Percentiles rank a stretch among this genome's conserved stretches.
Evolutionary conservation across 169 alveolate genomes (phyloP).

Genomic region (Perkinsus olseni): DNA sequence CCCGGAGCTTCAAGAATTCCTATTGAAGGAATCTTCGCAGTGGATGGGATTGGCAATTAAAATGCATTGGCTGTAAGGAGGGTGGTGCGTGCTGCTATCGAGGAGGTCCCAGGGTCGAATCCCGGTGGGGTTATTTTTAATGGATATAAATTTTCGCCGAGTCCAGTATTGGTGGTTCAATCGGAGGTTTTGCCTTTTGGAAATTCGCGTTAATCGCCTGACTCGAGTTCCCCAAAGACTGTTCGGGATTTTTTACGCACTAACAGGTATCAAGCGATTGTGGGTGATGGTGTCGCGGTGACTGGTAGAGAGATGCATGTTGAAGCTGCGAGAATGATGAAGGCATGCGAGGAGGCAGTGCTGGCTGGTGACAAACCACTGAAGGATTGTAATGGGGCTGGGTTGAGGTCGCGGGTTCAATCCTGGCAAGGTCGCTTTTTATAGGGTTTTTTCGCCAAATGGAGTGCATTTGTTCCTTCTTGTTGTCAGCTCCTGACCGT

Average conservation of each 20-base stretch:
- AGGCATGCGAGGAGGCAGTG: neutral
- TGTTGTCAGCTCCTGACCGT: neutral
- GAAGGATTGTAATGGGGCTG: neutral
- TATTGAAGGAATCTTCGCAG: slow-evolving; percentile 61
- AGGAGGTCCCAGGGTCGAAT: neutral
- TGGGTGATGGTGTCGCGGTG: neutral
- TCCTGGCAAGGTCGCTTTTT: no score
- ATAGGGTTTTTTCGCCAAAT: neutral
- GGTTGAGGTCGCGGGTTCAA: neutral
- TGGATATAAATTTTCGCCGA: no score
- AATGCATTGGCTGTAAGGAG: slow-evolving; percentile 70
- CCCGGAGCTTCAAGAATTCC: no score
- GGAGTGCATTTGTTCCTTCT: neutral
- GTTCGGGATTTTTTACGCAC: no score
- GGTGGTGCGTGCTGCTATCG: slow-evolving; percentile 19
- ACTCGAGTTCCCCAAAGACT: neutral
- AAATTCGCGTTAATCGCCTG: no score
- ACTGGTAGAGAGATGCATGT: neutral
- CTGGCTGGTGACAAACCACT: neutral
- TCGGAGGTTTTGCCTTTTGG: no score
- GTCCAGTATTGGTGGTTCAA: no score
- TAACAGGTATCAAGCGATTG: neutral
- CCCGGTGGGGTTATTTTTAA: no score
- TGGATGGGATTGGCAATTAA: slow-evolving; percentile 76
- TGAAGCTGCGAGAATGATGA: neutral